A percentile compares a stretch with the other conserved stretches of the same genome.
These are phyloP conservation scores for Penicillium sp. DNA, from an alignment of 2,329 filamentous ascomycete species.

Conservation along the genomic window DNA sequence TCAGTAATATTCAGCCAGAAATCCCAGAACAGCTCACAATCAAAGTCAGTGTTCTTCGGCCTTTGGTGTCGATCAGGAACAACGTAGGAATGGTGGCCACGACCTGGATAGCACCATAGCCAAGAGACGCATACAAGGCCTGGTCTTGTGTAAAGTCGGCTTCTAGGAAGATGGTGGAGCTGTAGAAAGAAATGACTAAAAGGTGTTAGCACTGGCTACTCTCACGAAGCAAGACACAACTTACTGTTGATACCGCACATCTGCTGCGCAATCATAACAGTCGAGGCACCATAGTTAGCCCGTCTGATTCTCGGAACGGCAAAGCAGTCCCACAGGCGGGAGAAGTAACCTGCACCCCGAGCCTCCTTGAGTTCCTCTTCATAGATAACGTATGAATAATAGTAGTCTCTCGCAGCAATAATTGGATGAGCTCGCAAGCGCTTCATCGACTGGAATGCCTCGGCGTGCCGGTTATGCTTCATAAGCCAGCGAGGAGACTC, in stretches of 20 bases:
- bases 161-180: constrained; percentile 54
- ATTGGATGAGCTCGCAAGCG: constrained; percentile 23
- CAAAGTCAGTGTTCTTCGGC: constrained; percentile 53
- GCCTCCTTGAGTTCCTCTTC: constrained; percentile 44
- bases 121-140: constrained; percentile 61
- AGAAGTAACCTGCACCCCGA: constrained; percentile 54
- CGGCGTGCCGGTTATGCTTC: constrained; percentile 14
- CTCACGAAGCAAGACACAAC: background rate
- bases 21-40: constrained; percentile 10
- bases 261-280: constrained; percentile 75
- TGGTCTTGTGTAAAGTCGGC: constrained; percentile 55
- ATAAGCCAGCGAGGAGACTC: constrained; percentile 31
- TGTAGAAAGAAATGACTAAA: constrained; percentile 66
- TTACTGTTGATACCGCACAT: constrained; percentile 56
- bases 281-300: constrained; percentile 72
- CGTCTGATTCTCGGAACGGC: constrained; percentile 46
- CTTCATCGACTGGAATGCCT: constrained; percentile 19
- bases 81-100: constrained; percentile 60
- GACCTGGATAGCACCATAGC: constrained; percentile 63
- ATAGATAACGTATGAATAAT: constrained; percentile 57
- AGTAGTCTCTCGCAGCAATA: constrained; percentile 58
- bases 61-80: constrained; percentile 65
- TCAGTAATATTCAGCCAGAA: background rate
- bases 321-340: constrained; percentile 55
- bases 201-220: constrained; percentile 51